phyloP scores from a whole-genome alignment of 2,329 filamentous ascomycete species.

The Pseudogymnoascus sp. region DNA sequence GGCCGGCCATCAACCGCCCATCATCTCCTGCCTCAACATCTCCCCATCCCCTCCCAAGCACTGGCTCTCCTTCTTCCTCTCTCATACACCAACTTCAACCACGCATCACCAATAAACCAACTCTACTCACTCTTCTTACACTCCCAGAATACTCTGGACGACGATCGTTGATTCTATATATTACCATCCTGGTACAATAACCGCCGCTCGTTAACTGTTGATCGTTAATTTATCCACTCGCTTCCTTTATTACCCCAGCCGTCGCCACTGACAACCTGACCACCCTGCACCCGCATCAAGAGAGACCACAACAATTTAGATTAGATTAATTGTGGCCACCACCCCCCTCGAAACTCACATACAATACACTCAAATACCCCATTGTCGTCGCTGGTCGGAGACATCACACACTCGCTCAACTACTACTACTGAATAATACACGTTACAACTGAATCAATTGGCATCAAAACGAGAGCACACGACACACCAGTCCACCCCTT shows the following conservation, averaged over 20 bases:
- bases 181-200: neutral
- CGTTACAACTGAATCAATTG: neutral
- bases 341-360: neutral
- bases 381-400: neutral
- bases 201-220: neutral
- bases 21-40: neutral
- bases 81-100: neutral
- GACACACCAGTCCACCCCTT: neutral
- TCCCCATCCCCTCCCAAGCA: neutral
- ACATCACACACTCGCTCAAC: neutral
- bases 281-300: neutral
- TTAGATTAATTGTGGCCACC: neutral
- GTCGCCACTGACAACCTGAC: neutral
- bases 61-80: neutral
- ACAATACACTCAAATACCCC: neutral
- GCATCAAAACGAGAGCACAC: neutral
- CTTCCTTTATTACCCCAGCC: conserved; percentile 1
- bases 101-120: neutral
- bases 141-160: neutral
- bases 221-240: neutral
- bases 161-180: conserved; percentile 2
- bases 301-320: neutral
- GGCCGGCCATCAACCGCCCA: neutral
- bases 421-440: neutral
- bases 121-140: neutral